Conservation (phyloP, 192 early-diverging fungal genomes). For the Coemansia furcata region DNA sequence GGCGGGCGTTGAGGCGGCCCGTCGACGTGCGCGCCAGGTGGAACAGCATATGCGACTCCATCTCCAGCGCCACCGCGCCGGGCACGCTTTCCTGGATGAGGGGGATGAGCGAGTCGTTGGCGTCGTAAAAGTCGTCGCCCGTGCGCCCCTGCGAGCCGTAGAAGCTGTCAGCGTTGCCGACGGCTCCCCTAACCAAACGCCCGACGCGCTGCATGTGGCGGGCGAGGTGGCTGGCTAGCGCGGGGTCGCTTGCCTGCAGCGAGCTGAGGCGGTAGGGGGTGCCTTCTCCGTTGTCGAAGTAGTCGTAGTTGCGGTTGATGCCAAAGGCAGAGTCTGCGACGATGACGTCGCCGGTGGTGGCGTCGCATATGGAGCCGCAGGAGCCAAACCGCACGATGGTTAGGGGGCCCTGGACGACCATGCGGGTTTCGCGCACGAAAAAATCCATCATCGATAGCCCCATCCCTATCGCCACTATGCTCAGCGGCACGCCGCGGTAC, state of each 20-base stretch:
- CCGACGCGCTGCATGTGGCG: slow-evolving; percentile 27
- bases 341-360: slow-evolving; percentile 62
- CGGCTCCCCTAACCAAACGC: slow-evolving; percentile 59
- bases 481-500: slow-evolving; percentile 71
- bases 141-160: slow-evolving; percentile 80
- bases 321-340: slow-evolving; percentile 66
- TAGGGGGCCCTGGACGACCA: slow-evolving; percentile 73
- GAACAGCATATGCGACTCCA: slow-evolving; percentile 85
- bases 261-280: slow-evolving; percentile 70
- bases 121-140: slow-evolving; percentile 72
- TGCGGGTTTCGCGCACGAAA: slow-evolving; percentile 82
- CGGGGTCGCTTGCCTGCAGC: slow-evolving; percentile 57
- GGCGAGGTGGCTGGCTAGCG: slow-evolving; percentile 30
- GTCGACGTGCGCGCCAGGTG: slow-evolving; percentile 69
- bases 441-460: slow-evolving; percentile 90
- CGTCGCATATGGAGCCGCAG: slow-evolving; percentile 71
- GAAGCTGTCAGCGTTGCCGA: slow-evolving; percentile 81
- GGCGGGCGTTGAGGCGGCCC: slow-evolving; percentile 4
- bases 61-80: slow-evolving; percentile 60
- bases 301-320: slow-evolving; percentile 71
- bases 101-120: slow-evolving; percentile 65
- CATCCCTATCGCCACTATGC: slow-evolving; percentile 85
- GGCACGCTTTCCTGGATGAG: slow-evolving; percentile 43
- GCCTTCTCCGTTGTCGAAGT: slow-evolving; percentile 55
- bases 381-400: slow-evolving; percentile 81